A percentile compares a stretch with the other conserved stretches of the same genome.
These are phyloP conservation scores for Kwoniella botswanensis DNA, from an alignment of 768 basidiomycete genomes.

Conservation along the genomic window DNA sequence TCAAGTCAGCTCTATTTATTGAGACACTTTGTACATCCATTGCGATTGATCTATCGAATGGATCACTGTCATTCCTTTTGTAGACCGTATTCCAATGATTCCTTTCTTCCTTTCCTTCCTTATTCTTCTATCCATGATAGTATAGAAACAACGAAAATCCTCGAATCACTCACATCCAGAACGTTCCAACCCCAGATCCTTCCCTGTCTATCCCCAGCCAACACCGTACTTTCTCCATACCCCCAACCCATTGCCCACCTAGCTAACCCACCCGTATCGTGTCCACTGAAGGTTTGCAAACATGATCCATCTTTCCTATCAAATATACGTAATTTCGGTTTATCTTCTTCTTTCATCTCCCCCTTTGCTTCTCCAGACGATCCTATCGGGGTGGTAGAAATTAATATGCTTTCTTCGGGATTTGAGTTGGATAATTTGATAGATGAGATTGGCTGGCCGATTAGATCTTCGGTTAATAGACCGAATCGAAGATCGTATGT, in stretches of 20 bases:
- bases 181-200: conserved; percentile 91
- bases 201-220: conserved; percentile 91
- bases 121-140: too few relatives aligned
- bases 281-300: conserved; percentile 83
- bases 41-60: too few relatives aligned
- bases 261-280: conserved; percentile 74
- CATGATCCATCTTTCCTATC: conserved; percentile 77
- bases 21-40: too few relatives aligned
- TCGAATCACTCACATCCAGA: conserved; percentile 69
- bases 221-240: conserved; percentile 76
- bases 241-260: conserved; percentile 66
- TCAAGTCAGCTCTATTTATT: not conserved
- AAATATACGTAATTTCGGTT: conserved; percentile 85
- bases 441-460: conserved; percentile 87
- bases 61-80: too few relatives aligned
- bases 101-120: too few relatives aligned
- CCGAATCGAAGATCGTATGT: conserved; percentile 96
- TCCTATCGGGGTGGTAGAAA: conserved; percentile 62
- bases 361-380: not conserved
- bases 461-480: conserved; percentile 81
- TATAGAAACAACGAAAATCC: not conserved
- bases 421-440: conserved; percentile 68
- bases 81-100: too few relatives aligned
- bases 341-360: conserved; percentile 34
- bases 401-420: conserved; percentile 73